Evolutionary conservation across 352 stramenopile genomes (phyloP), one percentile per base, ranked within the genome.

Genomic region (Vaucheria bursata): DNA sequence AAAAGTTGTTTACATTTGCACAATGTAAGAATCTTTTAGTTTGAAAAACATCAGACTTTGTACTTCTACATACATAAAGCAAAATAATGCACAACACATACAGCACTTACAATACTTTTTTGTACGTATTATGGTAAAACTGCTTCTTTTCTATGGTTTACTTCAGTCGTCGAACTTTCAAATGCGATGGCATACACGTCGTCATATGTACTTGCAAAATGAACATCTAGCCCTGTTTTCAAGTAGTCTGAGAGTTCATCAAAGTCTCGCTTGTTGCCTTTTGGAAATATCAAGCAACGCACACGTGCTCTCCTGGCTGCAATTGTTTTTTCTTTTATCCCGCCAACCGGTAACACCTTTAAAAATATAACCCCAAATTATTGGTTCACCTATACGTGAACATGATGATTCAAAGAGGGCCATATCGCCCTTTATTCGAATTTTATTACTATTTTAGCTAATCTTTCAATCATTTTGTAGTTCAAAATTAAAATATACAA

Each of bases 261-360:
- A 80, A 95, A 98, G 84, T 99, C 95, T 53, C 93, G 89, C 78
- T 92, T 88, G 87, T 98, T 99, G 32, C 89, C 93, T 25, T 89
- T 84, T 6, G 96, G 95, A 0, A 99, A 78, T 34, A 98, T 87
- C 25, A 99, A 88, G 0, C 88, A 95, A 59, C 89, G 97, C 4
- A 98, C 93, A 7, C 94, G 94, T 29, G 95, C 90, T 71, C 95
- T 89, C 71, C 96, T 90, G 29, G 95, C 95, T n/a, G 95, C 96
- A 78, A 99, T 98, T 39, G 91, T 95, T 88, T 99, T 99, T 86
- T 99, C 96, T 87, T 98, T 99, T 81, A 99, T 98, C 39, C 96
- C 96, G 71, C 96, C 96, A 2, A 99, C 94, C 5, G 96, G 93
- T n/a, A 99, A 83, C 12, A 59, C 45, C 45, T 59, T 12, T 25